Evolutionary conservation across 2,329 filamentous ascomycete species (phyloP).

Genomic region (Aciculosporium take): DNA sequence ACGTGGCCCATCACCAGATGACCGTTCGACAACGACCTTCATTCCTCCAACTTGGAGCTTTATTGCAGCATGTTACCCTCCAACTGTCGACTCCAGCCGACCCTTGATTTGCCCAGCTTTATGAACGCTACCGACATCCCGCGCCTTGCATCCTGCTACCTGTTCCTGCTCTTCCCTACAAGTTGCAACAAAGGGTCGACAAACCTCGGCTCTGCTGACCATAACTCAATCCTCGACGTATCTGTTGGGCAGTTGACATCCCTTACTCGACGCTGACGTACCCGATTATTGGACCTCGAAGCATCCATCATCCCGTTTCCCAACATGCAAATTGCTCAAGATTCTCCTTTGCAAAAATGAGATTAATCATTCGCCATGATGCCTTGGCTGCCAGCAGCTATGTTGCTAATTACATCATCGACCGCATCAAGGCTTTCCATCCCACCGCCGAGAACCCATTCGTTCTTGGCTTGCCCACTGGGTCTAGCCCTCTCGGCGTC

Average conservation of each 20-base stretch:
- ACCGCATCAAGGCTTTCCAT: conserved; percentile 63
- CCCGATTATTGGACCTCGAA: too few species aligned
- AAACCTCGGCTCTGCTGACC: background rate
- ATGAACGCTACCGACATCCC: background rate
- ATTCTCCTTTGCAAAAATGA: conserved; percentile 36
- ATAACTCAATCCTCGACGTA: background rate
- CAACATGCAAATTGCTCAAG: conserved; percentile 9
- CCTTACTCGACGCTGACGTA: too few species aligned
- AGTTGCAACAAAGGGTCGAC: background rate
- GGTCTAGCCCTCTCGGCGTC: conserved; percentile 64
- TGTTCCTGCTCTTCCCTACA: background rate
- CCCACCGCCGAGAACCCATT: conserved; percentile 62
- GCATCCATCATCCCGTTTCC: too few species aligned
- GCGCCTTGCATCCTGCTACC: background rate
- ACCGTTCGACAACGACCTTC: too few species aligned
- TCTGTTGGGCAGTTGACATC: background rate
- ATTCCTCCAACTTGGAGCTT: too few species aligned
- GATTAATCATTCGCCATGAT: conserved; percentile 70
- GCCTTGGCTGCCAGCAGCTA: conserved; percentile 55
- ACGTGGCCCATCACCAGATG: too few species aligned
- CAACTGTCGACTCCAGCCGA: background rate
- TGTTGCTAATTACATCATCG: conserved; percentile 70
- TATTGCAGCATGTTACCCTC: background rate
- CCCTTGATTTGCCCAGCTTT: background rate
- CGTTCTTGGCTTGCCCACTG: conserved; percentile 70